Base-by-base conservation (phyloP, 164 flowering plant species). In the Tetracentron sinense region DNA sequence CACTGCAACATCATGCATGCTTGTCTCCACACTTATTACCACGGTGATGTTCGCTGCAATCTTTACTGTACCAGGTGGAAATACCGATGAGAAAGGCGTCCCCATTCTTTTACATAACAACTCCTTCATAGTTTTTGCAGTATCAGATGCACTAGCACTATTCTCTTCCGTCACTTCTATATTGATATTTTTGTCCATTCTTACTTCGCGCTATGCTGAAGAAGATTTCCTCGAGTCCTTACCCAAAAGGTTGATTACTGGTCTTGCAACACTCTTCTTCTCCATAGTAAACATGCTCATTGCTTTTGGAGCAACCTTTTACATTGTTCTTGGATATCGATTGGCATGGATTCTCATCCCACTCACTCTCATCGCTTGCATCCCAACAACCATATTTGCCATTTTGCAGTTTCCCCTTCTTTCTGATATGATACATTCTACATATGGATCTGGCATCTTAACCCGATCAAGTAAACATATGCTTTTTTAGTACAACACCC, bases 41-140 rank as follows among this genome's bases (percentile, higher is more conserved):
- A 76, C 83, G 0, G 75, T 79, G 1, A 63, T 69, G 47, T 82
- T 82, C 66, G 60, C 83, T 0, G 77, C 82, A 0, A 61, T 72
- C 4, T 69, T 79, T 44, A 73, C 75, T 0, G 47, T 79, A 0
- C 85, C 85, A 0, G 81, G 85, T 7, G 85, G 85, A 7, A 70
- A 58, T 30, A 30, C 65, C 27, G 22, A 66, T 20, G 3, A 57
- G 1, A 65, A 42, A 1, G 79, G 79, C 7, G 47, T 6, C 1
- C 78, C 82, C 2, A 56, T 67, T 0, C 63, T 42, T 23, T 29
- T 70, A 6, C 26, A 64, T 11, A 20, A 60, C 6, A 54, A 7
- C 8, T 10, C 73, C 14, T 76, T 78, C 30, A 23, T 67, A 42
- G 52, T 75, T 3, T 81, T 81, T 21, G 64, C 69, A 5, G 15